phyloP scores from a whole-genome alignment of 306 rosid species.

The Oemleria cerasiformis region DNA sequence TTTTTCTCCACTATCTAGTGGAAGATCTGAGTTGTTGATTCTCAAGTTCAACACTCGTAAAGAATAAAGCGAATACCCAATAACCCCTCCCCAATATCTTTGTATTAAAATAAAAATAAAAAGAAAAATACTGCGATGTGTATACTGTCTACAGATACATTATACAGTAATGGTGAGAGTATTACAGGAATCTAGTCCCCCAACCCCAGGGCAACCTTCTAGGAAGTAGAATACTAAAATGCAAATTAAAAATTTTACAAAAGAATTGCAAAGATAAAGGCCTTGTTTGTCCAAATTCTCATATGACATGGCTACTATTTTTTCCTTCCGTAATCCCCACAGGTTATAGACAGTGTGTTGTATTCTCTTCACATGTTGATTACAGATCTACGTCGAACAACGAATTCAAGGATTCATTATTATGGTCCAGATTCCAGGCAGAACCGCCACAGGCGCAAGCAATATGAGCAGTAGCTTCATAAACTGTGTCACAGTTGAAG shows the following conservation, averaged over 20 bases:
- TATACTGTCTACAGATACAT: background rate
- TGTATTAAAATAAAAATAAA: too few species aligned
- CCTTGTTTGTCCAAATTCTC: slow-evolving; percentile 14
- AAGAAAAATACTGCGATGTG: too few species aligned
- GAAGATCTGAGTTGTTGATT: too few species aligned
- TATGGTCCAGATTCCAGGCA: slow-evolving; percentile 11
- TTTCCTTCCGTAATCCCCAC: slow-evolving; percentile 17
- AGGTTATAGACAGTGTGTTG: slow-evolving; percentile 44
- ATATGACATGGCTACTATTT: background rate
- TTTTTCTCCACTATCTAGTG: too few species aligned
- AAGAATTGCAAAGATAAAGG: background rate
- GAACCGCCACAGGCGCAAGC: slow-evolving; percentile 14
- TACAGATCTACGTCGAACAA: slow-evolving; percentile 5
- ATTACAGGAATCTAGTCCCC: background rate
- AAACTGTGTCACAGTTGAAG: slow-evolving; percentile 1
- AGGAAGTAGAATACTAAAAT: background rate
- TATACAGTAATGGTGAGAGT: background rate
- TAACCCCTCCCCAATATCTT: too few species aligned
- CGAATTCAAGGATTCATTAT: slow-evolving; percentile 5
- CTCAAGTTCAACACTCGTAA: too few species aligned
- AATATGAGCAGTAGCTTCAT: slow-evolving; percentile 27
- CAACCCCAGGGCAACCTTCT: background rate
- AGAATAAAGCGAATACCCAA: too few species aligned
- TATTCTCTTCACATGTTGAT: slow-evolving; percentile 16
- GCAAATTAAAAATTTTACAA: slow-evolving; percentile 1